Evolutionary conservation across 306 rosid genomes (phyloP).

Genomic region (Leucaena leucocephala): DNA sequence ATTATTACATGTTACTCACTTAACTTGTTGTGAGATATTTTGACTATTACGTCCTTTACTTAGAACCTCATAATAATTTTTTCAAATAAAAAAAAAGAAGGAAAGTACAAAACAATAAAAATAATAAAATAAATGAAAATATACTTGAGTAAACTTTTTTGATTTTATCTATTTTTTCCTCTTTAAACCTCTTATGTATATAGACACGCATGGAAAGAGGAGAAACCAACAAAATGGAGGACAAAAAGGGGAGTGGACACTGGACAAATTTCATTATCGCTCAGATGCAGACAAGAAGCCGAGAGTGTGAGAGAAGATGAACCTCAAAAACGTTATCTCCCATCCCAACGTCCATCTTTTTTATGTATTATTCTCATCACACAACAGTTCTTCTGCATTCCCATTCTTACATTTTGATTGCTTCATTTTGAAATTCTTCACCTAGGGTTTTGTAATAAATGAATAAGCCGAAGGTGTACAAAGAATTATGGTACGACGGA

Average conservation of each 20-base stretch:
- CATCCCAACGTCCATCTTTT: conserved; percentile 11
- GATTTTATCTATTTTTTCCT: not conserved
- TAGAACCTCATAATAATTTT: no score
- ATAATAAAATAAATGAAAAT: no score
- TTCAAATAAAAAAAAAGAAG: no score
- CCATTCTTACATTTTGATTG: not conserved
- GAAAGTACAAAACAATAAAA: no score
- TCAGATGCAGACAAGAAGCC: conserved; percentile 32
- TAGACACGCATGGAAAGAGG: not conserved
- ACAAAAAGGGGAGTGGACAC: conserved; percentile 31
- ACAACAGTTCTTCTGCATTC: not conserved
- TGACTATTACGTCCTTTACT: no score
- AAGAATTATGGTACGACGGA: not conserved
- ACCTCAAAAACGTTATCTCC: conserved; percentile 70
- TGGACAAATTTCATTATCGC: not conserved
- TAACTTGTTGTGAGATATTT: no score
- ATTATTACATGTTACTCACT: no score
- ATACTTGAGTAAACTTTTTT: not conserved
- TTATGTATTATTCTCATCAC: not conserved
- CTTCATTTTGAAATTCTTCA: not conserved
- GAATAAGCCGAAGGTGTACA: not conserved
- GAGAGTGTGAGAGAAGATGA: conserved; percentile 35
- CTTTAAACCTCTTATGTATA: not conserved
- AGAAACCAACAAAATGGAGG: not conserved
- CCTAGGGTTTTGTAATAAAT: not conserved